Percentiles rank a stretch among this genome's conserved stretches.
Conservation (phyloP, 768 basidiomycete species). For the Plicaturopsis crispa region DNA sequence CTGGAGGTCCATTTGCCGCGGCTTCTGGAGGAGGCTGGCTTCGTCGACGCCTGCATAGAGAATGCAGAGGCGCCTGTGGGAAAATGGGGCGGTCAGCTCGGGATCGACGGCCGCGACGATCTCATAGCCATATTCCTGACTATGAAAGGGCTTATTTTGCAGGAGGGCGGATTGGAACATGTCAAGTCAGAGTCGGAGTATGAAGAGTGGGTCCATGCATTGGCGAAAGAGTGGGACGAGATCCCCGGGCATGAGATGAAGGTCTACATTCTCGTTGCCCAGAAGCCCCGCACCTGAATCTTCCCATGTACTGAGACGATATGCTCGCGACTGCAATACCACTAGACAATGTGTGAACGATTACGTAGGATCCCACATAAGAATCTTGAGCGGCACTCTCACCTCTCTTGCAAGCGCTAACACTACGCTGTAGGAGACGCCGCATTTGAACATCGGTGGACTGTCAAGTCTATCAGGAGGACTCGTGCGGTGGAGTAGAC, state of each 20-base stretch:
- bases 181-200: background rate
- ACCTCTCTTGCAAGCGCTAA: constrained; percentile 51
- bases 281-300: too few species aligned
- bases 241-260: background rate
- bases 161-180: background rate
- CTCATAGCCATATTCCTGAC: background rate
- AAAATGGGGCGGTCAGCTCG: background rate
- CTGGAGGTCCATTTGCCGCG: background rate
- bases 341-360: too few species aligned
- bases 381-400: constrained; percentile 50
- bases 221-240: background rate
- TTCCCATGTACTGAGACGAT: too few species aligned
- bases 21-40: background rate
- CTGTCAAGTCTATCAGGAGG: constrained; percentile 58
- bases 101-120: background rate
- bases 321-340: too few species aligned
- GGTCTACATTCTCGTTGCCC: background rate
- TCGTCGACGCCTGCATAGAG: background rate
- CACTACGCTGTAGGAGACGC: constrained; percentile 47
- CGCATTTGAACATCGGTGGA: constrained; percentile 67
- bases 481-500: constrained; percentile 60
- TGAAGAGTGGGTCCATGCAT: background rate
- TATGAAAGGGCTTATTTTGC: background rate
- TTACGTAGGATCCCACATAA: constrained; percentile 59
- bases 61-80: background rate